A percentile compares a stretch with the other conserved stretches of the same genome.
phyloP scores from a whole-genome alignment of 108 stramenopile species.

The Cyclostephanos invisitatus region DNA sequence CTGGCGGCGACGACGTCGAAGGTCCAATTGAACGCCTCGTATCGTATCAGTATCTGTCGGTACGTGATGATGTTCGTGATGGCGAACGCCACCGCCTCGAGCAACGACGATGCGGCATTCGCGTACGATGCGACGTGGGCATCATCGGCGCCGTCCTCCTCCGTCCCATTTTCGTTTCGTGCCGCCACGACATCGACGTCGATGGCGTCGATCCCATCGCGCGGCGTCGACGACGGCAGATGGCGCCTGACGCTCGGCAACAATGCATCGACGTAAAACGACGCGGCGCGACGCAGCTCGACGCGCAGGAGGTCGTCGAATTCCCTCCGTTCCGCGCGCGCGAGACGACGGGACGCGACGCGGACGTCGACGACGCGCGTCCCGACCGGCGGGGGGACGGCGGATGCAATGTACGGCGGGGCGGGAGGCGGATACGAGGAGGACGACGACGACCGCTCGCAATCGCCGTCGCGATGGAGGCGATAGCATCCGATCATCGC shows the following conservation, averaged over 20 bases:
- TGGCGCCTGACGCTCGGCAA: not conserved
- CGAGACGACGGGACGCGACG: slow-evolving; percentile 19
- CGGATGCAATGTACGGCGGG: too few species aligned
- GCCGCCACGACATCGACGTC: too few species aligned
- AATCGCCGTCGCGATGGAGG: too few species aligned
- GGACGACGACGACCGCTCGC: too few species aligned
- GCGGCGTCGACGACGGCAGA: not conserved
- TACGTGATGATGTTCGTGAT: slow-evolving; percentile 35
- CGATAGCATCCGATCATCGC: too few species aligned
- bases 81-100: slow-evolving; percentile 44
- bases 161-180: too few species aligned
- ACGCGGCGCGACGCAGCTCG: slow-evolving; percentile 11
- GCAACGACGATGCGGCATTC: slow-evolving; percentile 5
- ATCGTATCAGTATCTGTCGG: slow-evolving; percentile 42
- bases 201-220: too few species aligned
- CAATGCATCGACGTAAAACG: not conserved
- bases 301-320: slow-evolving; percentile 16
- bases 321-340: slow-evolving; percentile 21
- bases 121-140: not conserved
- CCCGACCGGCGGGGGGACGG: too few species aligned
- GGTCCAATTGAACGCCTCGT: slow-evolving; percentile 37
- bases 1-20: slow-evolving; percentile 38
- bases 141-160: too few species aligned
- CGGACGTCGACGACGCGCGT: slow-evolving; percentile 12
- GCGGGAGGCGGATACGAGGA: too few species aligned